Percentiles rank a stretch among this genome's conserved stretches.
Conservation (phyloP, 352 stramenopile genomes). For the Phytophthora palmivora region DNA sequence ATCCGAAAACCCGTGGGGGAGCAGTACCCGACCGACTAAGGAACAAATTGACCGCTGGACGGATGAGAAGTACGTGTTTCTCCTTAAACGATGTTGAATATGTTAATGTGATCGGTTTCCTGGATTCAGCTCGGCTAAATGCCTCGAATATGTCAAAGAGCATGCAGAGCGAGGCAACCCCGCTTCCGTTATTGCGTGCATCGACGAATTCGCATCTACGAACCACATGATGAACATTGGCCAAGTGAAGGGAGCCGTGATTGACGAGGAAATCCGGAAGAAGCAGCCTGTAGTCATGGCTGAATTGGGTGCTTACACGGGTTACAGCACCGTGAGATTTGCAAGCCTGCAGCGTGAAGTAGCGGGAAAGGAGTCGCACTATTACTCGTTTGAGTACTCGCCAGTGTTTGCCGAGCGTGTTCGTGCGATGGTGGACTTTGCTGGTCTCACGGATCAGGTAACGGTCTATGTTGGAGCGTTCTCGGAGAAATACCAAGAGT, state of each 20-base stretch:
- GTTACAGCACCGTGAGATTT: conserved; percentile 61
- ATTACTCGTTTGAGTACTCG: conserved; percentile 60
- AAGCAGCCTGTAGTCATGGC: conserved; percentile 46
- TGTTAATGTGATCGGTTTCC: too few species aligned
- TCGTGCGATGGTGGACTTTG: conserved; percentile 54
- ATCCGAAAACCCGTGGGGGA: conserved; percentile 16
- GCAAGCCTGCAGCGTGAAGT: conserved; percentile 51
- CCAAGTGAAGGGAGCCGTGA: conserved; percentile 41
- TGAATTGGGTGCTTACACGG: conserved; percentile 54
- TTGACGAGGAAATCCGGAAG: conserved; percentile 52
- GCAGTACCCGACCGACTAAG: conserved; percentile 12
- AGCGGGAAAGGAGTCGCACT: conserved; percentile 40
- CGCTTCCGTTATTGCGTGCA: too few species aligned
- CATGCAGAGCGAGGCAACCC: conserved; percentile 43
- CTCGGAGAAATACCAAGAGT: conserved; percentile 41
- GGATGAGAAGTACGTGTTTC: conserved; percentile 28
- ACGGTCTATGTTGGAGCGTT: conserved; percentile 52
- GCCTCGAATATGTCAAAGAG: conserved; percentile 49
- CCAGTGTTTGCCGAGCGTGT: conserved; percentile 49
- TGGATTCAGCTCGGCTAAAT: conserved; percentile 42
- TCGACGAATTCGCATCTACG: conserved; percentile 35
- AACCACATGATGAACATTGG: conserved; percentile 63
- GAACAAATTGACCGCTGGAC: conserved; percentile 20
- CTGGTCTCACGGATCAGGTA: conserved; percentile 52
- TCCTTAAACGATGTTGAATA: background rate